Conservation (phyloP, 805 yeast species). For the Yarrowia keelungensis region DNA sequence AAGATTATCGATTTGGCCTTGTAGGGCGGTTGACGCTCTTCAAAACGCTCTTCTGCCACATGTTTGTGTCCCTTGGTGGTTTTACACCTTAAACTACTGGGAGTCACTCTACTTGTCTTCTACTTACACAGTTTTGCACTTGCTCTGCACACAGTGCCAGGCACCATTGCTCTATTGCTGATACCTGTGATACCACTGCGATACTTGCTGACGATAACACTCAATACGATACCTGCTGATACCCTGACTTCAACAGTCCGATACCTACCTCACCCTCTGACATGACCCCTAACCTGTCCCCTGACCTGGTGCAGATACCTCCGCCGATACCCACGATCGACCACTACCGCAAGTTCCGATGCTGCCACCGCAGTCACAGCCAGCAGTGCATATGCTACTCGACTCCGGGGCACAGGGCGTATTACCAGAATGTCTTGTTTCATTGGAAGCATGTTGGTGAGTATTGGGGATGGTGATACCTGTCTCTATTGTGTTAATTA, state of each 20-base stretch:
- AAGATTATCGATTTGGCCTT: slow-evolving; percentile 21
- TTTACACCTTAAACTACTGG: neutral
- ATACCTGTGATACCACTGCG: neutral
- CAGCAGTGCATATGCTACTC: slow-evolving; percentile 17
- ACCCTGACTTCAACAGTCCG: too few relatives aligned
- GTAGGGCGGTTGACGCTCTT: too few relatives aligned
- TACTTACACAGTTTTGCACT: slow-evolving; percentile 8
- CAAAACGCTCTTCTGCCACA: too few relatives aligned
- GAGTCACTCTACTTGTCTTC: neutral
- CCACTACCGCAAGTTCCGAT: slow-evolving; percentile 17
- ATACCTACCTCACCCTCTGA: neutral
- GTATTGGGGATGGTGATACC: neutral
- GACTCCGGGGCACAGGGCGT: slow-evolving; percentile 3
- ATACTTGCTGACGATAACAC: neutral
- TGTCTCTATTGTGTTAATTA: too few relatives aligned
- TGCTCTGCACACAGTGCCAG: neutral
- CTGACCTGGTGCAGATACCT: slow-evolving; percentile 30
- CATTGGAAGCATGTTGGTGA: slow-evolving; percentile 22
- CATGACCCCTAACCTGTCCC: neutral
- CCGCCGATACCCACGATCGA: slow-evolving; percentile 31
- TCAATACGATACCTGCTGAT: neutral
- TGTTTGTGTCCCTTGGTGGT: neutral
- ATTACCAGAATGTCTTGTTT: neutral
- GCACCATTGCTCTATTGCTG: slow-evolving; percentile 16
- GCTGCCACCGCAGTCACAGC: slow-evolving; percentile 20